Evolutionary conservation across 176 grass and related monocot species (phyloP).

Genomic region (Lolium multiflorum): DNA sequence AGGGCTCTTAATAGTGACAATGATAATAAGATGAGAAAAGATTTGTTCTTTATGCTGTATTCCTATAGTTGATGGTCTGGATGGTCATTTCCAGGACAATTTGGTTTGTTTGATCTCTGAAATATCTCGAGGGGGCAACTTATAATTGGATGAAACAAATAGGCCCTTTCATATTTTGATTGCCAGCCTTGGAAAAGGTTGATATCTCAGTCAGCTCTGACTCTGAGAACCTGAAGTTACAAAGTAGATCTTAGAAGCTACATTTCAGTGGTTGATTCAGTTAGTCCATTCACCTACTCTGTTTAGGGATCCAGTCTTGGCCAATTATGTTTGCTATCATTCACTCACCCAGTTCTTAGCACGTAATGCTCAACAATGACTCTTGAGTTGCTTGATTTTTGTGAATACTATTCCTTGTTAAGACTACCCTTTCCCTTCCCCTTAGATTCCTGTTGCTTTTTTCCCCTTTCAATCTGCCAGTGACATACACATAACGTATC

Average conservation of each 20-base stretch:
- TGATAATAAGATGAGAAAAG: neutral
- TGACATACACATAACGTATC: neutral
- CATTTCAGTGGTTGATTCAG: neutral
- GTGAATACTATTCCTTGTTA: neutral
- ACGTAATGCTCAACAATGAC: neutral
- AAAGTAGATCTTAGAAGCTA: neutral
- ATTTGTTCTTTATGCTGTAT: neutral
- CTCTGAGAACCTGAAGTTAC: neutral
- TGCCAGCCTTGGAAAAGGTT: neutral
- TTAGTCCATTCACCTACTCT: neutral
- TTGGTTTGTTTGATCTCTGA: neutral
- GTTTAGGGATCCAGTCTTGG: neutral
- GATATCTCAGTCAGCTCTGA: neutral
- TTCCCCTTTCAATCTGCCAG: neutral
- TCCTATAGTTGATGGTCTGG: neutral
- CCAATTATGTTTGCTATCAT: neutral
- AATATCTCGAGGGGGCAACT: neutral
- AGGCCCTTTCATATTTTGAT: neutral
- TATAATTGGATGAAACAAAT: neutral
- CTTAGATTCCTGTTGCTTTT: neutral
- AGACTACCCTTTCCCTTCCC: neutral
- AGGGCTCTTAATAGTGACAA: neutral
- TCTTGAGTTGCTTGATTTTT: constrained; percentile 3
- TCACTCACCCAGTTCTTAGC: neutral
- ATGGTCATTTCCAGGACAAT: neutral